Percentiles rank a stretch among this genome's conserved stretches.
These are phyloP conservation scores for Phytophthora pluvialis DNA, from an alignment of 352 stramenopile genomes.

Conservation along the genomic window DNA sequence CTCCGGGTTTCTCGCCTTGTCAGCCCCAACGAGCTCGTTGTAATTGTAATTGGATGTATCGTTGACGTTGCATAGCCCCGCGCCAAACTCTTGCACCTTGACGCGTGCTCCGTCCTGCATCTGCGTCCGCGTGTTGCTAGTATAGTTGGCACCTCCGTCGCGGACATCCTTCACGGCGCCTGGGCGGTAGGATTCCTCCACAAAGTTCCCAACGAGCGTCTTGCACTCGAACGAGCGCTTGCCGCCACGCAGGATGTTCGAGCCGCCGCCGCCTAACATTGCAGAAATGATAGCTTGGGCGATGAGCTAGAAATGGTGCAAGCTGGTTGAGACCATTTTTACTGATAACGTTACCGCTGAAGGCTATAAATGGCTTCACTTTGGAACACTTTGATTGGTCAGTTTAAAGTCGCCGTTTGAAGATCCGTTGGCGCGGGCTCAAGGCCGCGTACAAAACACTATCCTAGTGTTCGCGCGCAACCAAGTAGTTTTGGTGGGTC, in stretches of 20 bases:
- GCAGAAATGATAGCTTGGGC: background rate
- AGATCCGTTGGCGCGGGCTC: background rate
- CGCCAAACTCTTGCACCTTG: conserved; percentile 49
- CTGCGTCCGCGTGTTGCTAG: conserved; percentile 60
- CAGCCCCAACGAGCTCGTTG: conserved; percentile 63
- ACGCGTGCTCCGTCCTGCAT: conserved; percentile 58
- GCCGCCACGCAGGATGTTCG: conserved; percentile 82
- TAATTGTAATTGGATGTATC: conserved; percentile 73
- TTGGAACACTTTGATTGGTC: conserved; percentile 15
- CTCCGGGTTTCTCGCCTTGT: conserved; percentile 52
- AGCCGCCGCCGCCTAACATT: conserved; percentile 65
- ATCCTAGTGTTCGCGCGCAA: too few relatives aligned
- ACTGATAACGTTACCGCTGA: background rate
- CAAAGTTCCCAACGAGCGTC: conserved; percentile 83
- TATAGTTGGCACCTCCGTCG: conserved; percentile 56
- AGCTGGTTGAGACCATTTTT: background rate
- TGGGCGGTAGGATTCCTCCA: conserved; percentile 77
- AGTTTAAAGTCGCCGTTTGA: conserved; percentile 9
- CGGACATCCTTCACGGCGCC: conserved; percentile 48
- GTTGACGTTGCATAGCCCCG: conserved; percentile 49
- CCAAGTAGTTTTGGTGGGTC: too few relatives aligned
- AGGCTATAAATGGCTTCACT: conserved; percentile 9
- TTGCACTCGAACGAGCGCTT: conserved; percentile 83
- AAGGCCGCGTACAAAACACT: too few relatives aligned
- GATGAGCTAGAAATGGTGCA: background rate